Evolutionary conservation across 2,329 filamentous ascomycete genomes (phyloP).

Genomic region (Nemania bipapillata): DNA sequence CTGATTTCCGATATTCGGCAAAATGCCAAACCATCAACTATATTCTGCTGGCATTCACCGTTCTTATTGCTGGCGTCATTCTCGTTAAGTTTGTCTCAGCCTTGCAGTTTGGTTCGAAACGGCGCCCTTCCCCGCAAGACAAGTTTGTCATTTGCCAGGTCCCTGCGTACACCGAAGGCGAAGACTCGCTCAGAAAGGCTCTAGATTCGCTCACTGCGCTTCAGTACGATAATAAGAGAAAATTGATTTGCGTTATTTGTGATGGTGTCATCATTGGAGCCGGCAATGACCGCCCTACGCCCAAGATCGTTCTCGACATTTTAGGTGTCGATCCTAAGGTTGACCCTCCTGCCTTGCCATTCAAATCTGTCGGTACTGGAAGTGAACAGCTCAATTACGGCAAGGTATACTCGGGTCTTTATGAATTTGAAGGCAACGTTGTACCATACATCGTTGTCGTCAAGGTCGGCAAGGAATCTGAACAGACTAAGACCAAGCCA

Average conservation of each 20-base stretch:
- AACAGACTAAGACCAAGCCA: conserved; percentile 88
- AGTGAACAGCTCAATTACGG: conserved; percentile 96
- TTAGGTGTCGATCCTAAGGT: conserved; percentile 96
- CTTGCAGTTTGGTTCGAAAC: conserved; percentile 91
- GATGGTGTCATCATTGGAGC: conserved; percentile 96
- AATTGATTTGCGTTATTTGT: conserved; percentile 94
- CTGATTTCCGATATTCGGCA: conserved; percentile 82
- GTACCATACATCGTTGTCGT: conserved; percentile 96
- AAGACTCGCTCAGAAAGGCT: conserved; percentile 91
- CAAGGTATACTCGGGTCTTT: conserved; percentile 97
- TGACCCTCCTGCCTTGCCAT: conserved; percentile 91
- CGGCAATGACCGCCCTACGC: conserved; percentile 95
- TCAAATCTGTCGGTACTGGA: conserved; percentile 89
- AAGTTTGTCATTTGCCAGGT: conserved; percentile 99
- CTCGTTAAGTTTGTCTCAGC: conserved; percentile 90
- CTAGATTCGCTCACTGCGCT: conserved; percentile 93
- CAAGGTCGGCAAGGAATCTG: conserved; percentile 96
- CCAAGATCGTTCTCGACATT: conserved; percentile 97
- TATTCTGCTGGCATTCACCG: conserved; percentile 85
- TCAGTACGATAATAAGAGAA: conserved; percentile 97
- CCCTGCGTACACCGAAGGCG: conserved; percentile 96
- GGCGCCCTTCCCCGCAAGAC: conserved; percentile 88
- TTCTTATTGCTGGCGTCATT: conserved; percentile 83
- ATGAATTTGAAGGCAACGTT: conserved; percentile 97
- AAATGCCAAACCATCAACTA: conserved; percentile 91